These are phyloP conservation scores for Pseudocercospora vitis DNA, from an alignment of 2,329 filamentous ascomycete genomes.

Conservation along the genomic window DNA sequence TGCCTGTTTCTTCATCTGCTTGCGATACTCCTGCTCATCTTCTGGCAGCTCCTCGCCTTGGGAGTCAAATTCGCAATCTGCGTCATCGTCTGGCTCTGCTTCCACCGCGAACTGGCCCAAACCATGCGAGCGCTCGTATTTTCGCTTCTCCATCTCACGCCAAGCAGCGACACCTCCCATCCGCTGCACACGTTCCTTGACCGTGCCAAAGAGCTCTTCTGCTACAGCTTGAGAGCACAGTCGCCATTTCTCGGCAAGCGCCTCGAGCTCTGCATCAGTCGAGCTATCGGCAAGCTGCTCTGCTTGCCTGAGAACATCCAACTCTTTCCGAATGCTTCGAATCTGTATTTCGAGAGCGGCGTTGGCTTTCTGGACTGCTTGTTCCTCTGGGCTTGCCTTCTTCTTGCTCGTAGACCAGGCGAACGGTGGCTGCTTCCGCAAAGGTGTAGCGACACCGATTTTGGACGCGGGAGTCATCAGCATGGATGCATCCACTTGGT, in stretches of 20 bases:
- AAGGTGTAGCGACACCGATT: conserved; percentile 26
- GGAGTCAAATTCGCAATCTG: conserved; percentile 40
- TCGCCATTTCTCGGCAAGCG: conserved; percentile 62
- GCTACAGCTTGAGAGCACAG: conserved; percentile 61
- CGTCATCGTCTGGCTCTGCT: conserved; percentile 38
- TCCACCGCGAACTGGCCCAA: conserved; percentile 36
- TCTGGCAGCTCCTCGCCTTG: conserved; percentile 37
- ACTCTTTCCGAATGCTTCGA: conserved; percentile 45
- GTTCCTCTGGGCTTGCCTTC: conserved; percentile 28
- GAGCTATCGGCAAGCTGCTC: conserved; percentile 48
- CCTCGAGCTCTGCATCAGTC: conserved; percentile 57
- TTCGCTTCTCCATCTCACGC: conserved; percentile 41
- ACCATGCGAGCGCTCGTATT: conserved; percentile 33
- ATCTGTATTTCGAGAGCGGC: conserved; percentile 38
- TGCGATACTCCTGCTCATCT: conserved; percentile 47
- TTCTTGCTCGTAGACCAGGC: conserved; percentile 23
- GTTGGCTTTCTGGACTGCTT: conserved; percentile 29
- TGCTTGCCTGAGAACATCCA: conserved; percentile 56
- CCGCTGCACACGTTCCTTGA: conserved; percentile 60
- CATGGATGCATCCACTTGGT: neutral
- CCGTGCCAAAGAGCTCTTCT: conserved; percentile 64
- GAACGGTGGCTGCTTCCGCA: conserved; percentile 41
- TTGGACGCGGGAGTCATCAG: neutral
- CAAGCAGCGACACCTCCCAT: conserved; percentile 63
- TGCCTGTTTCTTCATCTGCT: conserved; percentile 52